These are phyloP conservation scores for Sphagnum tenellum DNA, from an alignment of 225 moss, liverwort and hornwort genomes.

Conservation along the genomic window DNA sequence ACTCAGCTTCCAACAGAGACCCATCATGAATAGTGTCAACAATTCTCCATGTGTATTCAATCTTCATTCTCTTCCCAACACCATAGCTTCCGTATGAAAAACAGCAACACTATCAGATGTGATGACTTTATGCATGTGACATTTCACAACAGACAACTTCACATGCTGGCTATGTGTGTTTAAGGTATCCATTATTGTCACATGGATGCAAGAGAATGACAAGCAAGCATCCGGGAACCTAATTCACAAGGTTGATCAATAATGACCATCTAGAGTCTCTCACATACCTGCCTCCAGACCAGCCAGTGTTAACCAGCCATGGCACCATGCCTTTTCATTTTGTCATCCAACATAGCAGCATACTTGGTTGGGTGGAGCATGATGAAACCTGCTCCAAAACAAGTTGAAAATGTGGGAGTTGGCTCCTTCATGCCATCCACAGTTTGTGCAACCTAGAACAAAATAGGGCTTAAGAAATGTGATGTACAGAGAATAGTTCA, in stretches of 20 bases:
- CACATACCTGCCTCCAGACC: slow-evolving; percentile 80
- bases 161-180: no score
- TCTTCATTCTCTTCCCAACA: slow-evolving; percentile 36
- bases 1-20: slow-evolving; percentile 16
- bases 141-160: no score
- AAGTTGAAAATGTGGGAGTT: slow-evolving; percentile 88
- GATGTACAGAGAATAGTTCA: background rate
- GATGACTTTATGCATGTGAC: background rate
- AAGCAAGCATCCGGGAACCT: no score
- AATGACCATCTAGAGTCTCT: background rate
- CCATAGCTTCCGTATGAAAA: slow-evolving; percentile 20
- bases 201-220: no score
- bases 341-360: slow-evolving; percentile 89
- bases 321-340: slow-evolving; percentile 71
- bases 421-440: slow-evolving; percentile 96
- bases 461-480: background rate
- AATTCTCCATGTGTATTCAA: slow-evolving; percentile 35
- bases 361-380: slow-evolving; percentile 98
- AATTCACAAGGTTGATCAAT: no score
- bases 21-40: slow-evolving; percentile 49
- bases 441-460: slow-evolving; percentile 77
- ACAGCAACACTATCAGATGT: no score
- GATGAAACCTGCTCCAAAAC: slow-evolving; percentile 98
- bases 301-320: slow-evolving; percentile 94
- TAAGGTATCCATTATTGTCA: no score